Conservation (phyloP, 75 land plant species). For the Cryptomeria japonica region DNA sequence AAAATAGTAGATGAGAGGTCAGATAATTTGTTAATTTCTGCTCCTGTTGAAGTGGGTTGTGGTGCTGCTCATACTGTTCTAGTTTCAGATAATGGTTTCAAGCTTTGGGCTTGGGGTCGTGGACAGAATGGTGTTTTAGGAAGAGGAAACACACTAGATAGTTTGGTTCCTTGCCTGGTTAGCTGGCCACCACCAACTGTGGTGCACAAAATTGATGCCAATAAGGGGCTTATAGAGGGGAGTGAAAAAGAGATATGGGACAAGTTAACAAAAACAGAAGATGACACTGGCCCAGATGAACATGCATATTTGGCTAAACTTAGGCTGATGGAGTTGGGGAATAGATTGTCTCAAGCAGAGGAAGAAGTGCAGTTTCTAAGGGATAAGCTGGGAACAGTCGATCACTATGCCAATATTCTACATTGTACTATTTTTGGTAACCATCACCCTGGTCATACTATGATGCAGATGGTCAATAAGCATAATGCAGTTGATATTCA, state of each 20-base stretch:
- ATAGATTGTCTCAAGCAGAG: slow-evolving; percentile 22
- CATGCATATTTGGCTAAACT: slow-evolving; percentile 8
- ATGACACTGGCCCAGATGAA: background rate
- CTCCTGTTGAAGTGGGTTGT: slow-evolving; percentile 62
- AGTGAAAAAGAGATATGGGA: background rate
- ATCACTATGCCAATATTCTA: slow-evolving; percentile 54
- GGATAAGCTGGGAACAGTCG: slow-evolving; percentile 41
- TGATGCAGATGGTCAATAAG: slow-evolving; percentile 17
- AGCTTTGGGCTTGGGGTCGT: slow-evolving; percentile 86
- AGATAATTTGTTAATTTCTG: slow-evolving; percentile 27
- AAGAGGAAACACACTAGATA: slow-evolving; percentile 45
- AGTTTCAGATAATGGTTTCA: slow-evolving; percentile 43
- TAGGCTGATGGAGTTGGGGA: slow-evolving; percentile 16
- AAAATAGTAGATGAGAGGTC: slow-evolving; percentile 24
- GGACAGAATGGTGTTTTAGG: slow-evolving; percentile 84
- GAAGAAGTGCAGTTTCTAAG: slow-evolving; percentile 47
- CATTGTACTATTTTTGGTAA: slow-evolving; percentile 74
- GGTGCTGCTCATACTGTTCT: slow-evolving; percentile 87
- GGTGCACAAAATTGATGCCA: slow-evolving; percentile 8
- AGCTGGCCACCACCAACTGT: slow-evolving; percentile 57
- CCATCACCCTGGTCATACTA: slow-evolving; percentile 32
- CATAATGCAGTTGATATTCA: slow-evolving; percentile 33
- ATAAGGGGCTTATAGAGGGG: background rate
- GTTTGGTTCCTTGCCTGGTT: slow-evolving; percentile 47
- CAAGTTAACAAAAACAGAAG: slow-evolving; percentile 11